A percentile compares a stretch with the other conserved stretches of the same genome.
Conservation (phyloP, 371 early-diverging fungal species). For the Zopfochytrium polystomum region DNA sequence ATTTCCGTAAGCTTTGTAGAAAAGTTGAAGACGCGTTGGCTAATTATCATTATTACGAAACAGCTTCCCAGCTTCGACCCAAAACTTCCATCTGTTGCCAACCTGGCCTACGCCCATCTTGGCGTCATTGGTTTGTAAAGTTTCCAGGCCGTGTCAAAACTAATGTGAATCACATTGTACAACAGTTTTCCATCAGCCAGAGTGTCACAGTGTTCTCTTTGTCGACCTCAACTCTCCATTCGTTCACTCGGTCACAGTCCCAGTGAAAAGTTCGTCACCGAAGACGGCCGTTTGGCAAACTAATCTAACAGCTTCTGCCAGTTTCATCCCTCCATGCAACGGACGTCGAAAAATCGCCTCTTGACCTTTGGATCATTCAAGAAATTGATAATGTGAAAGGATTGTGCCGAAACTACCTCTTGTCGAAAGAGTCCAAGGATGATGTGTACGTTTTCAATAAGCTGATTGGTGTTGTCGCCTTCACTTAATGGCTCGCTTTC, state of each 20-base stretch:
- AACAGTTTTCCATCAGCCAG: conserved; percentile 64
- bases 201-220: conserved; percentile 51
- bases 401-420: background rate
- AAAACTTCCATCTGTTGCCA: background rate
- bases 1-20: background rate
- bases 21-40: background rate
- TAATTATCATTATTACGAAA: background rate
- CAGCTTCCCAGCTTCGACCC: background rate
- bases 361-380: conserved; percentile 2
- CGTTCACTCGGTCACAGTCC: conserved; percentile 32
- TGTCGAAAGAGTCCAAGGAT: background rate
- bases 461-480: no score
- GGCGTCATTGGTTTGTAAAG: background rate
- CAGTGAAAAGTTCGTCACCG: background rate
- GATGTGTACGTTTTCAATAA: background rate
- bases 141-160: background rate
- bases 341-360: background rate
- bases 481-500: no score
- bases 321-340: background rate
- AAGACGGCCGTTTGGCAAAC: no score
- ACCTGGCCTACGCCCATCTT: background rate
- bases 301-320: no score
- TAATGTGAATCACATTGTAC: background rate
- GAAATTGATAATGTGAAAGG: background rate
- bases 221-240: conserved; percentile 60